Percentiles rank a stretch among this genome's conserved stretches.
Conservation (phyloP, 1,284 basidiomycete genomes). For the Microbotryum saponariae region DNA sequence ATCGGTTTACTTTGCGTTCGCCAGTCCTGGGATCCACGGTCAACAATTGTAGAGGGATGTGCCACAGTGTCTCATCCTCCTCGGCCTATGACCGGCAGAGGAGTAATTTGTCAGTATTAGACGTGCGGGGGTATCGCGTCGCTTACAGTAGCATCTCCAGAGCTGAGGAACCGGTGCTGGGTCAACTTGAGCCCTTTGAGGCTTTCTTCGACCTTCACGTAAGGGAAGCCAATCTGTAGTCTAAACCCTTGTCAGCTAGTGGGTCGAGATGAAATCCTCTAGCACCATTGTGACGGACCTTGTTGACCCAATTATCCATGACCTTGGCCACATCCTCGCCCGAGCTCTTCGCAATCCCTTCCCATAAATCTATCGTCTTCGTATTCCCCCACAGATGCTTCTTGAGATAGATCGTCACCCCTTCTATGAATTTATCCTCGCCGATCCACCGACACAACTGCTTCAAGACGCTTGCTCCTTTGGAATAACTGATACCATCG, state of each 20-base stretch:
- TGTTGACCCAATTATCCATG: conserved; percentile 85
- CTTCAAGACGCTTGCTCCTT: conserved; percentile 83
- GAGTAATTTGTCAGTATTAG: too few species aligned
- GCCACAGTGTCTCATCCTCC: conserved; percentile 90
- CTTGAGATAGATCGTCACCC: conserved; percentile 80
- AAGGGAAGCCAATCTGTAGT: conserved; percentile 45
- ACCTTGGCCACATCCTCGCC: conserved; percentile 68
- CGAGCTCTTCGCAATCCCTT: conserved; percentile 71
- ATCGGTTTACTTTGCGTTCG: conserved; percentile 29
- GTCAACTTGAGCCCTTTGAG: conserved; percentile 51
- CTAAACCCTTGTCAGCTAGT: too few species aligned
- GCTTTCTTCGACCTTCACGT: conserved; percentile 75
- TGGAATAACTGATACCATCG: conserved; percentile 57
- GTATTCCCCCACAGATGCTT: conserved; percentile 73
- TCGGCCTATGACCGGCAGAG: conserved; percentile 40
- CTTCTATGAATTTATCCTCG: conserved; percentile 57
- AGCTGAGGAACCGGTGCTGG: conserved; percentile 89
- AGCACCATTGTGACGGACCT: too few species aligned
- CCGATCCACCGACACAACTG: conserved; percentile 88
- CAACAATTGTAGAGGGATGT: conserved; percentile 68
- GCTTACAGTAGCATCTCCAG: conserved; percentile 55
- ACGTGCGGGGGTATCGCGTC: too few species aligned
- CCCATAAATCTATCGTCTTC: conserved; percentile 81
- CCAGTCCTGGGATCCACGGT: conserved; percentile 57
- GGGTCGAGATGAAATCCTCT: too few species aligned